Percentiles rank a stretch among this genome's conserved stretches.
phyloP scores from a whole-genome alignment of 257 asterid genomes.

The Solanum commersonii region DNA sequence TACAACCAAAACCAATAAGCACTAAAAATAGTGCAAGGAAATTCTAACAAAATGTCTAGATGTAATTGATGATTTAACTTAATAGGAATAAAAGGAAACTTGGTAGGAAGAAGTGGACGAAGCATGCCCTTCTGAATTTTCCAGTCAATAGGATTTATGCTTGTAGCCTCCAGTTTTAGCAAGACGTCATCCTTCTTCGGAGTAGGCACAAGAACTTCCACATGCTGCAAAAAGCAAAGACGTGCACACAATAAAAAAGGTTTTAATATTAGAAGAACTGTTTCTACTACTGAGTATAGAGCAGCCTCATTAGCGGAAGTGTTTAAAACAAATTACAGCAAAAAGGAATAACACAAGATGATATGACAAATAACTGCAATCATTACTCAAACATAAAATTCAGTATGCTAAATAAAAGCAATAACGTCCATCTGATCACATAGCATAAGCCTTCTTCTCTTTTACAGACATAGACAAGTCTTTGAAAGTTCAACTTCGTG shows the following conservation, averaged over 20 bases:
- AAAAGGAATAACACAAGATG: neutral
- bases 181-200: slow-evolving; percentile 49
- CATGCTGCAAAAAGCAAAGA: slow-evolving; percentile 40
- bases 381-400: neutral
- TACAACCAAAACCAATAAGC: neutral
- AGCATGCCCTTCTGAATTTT: slow-evolving; percentile 53
- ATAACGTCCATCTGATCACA: neutral
- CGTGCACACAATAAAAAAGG: neutral
- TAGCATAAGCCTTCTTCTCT: neutral
- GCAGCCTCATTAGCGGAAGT: neutral
- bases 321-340: neutral
- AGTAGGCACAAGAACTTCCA: slow-evolving; percentile 46
- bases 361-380: neutral
- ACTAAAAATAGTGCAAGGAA: neutral
- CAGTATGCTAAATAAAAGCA: neutral
- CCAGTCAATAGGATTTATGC: slow-evolving; percentile 62
- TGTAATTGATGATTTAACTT: slow-evolving; percentile 5
- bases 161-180: slow-evolving; percentile 57
- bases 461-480: neutral
- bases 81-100: slow-evolving; percentile 50
- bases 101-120: slow-evolving; percentile 37
- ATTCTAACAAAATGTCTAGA: neutral
- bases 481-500: neutral
- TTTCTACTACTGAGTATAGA: neutral
- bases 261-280: neutral